These are phyloP conservation scores for Prosopis cineraria DNA, from an alignment of 306 rosid genomes.

Conservation along the genomic window DNA sequence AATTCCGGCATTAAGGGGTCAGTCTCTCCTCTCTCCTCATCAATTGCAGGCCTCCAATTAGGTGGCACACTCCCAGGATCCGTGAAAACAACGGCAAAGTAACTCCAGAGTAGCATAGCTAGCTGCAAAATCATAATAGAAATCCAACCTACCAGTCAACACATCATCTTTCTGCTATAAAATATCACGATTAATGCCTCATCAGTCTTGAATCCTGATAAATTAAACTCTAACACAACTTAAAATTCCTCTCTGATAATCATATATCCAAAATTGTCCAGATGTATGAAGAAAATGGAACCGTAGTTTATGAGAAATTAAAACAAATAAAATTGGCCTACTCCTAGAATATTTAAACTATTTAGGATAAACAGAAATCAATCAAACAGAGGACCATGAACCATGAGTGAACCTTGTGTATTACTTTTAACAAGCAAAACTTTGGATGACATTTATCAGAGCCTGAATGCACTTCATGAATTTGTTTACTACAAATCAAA, in stretches of 20 bases:
- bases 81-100: conserved; percentile 71
- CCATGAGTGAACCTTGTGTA: background rate
- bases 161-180: background rate
- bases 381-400: background rate
- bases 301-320: background rate
- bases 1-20: conserved; percentile 65
- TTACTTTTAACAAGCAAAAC: background rate
- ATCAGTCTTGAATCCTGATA: background rate
- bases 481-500: background rate
- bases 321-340: background rate
- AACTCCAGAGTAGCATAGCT: conserved; percentile 83
- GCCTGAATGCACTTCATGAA: background rate
- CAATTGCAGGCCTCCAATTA: conserved; percentile 70
- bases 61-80: conserved; percentile 79
- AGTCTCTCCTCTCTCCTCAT: conserved; percentile 78
- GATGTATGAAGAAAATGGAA: background rate
- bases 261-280: background rate
- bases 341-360: background rate
- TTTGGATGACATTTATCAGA: background rate
- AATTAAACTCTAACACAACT: background rate
- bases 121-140: conserved; percentile 50
- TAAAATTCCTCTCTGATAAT: conserved; percentile 3
- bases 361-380: background rate
- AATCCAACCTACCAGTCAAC: conserved; percentile 21
- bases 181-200: background rate